phyloP scores from a whole-genome alignment of 2,329 filamentous ascomycete species.

The Alternaria arbusti region DNA sequence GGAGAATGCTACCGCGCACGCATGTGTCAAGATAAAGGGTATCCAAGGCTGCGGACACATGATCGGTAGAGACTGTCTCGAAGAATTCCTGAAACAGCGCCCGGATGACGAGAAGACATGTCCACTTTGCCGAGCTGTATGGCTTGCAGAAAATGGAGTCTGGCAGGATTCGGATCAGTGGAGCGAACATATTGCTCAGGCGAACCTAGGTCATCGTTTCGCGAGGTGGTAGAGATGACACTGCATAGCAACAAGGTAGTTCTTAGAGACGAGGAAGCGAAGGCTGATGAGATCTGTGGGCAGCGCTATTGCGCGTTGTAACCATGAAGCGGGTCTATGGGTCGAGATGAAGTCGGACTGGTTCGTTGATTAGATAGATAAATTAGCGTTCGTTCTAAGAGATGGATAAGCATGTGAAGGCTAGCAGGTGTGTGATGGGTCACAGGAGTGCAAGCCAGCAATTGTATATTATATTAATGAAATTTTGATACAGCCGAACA shows the following conservation, averaged over 20 bases:
- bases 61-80: background rate
- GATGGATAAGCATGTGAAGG: background rate
- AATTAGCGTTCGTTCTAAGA: background rate
- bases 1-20: background rate
- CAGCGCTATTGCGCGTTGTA: fast-evolving
- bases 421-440: background rate
- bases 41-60: background rate
- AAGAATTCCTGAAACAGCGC: background rate
- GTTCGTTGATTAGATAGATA: background rate
- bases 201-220: background rate
- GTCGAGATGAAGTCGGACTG: background rate
- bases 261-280: background rate
- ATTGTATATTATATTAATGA: no score
- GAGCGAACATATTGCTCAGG: background rate
- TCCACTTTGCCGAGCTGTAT: background rate
- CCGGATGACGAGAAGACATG: background rate
- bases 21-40: background rate
- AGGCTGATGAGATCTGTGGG: background rate
- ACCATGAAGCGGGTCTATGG: background rate
- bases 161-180: background rate
- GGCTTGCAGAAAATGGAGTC: background rate
- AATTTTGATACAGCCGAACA: no score
- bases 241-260: background rate
- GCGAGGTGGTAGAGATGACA: background rate
- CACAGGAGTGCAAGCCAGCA: no score